Percentiles rank a stretch among this genome's conserved stretches.
These are phyloP conservation scores for Plantago ovata DNA, from an alignment of 257 asterid genomes.

Conservation along the genomic window DNA sequence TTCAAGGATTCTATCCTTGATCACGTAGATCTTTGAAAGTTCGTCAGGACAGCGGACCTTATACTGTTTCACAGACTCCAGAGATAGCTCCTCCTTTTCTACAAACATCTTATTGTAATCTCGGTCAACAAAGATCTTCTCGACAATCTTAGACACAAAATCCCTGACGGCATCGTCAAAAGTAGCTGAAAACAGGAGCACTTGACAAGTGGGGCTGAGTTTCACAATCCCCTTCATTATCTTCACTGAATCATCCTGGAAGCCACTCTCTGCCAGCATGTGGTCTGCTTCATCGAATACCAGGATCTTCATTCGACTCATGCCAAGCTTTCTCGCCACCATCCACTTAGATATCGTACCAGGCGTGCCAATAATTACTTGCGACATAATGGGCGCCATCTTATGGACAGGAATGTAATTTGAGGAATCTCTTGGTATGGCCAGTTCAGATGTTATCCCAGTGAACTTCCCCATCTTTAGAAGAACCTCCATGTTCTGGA, in stretches of 20 bases:
- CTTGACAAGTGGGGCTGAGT: constrained; percentile 60
- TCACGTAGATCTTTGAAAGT: constrained; percentile 63
- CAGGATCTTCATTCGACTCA: constrained; percentile 75
- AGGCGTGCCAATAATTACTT: constrained; percentile 93
- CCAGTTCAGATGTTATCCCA: constrained; percentile 73
- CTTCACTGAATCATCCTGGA: constrained; percentile 67
- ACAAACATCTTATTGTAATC: constrained; percentile 78
- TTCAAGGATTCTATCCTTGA: constrained; percentile 84
- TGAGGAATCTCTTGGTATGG: constrained; percentile 54
- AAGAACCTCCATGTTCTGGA: constrained; percentile 92
- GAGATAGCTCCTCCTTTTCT: constrained; percentile 41
- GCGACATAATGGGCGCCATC: constrained; percentile 63
- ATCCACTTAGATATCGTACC: constrained; percentile 81
- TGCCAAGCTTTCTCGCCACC: constrained; percentile 57
- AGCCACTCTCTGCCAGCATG: constrained; percentile 92
- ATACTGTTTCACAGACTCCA: constrained; percentile 51
- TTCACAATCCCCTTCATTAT: constrained; percentile 60
- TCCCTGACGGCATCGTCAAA: constrained; percentile 69
- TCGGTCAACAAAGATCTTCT: constrained; percentile 40
- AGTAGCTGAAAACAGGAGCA: constrained; percentile 57
- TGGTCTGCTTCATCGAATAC: constrained; percentile 98
- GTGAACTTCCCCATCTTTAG: constrained; percentile 88
- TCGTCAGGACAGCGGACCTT: constrained; percentile 92
- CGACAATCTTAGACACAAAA: constrained; percentile 47
- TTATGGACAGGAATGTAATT: constrained; percentile 49